Percentiles rank a stretch among this genome's conserved stretches.
phyloP scores from a whole-genome alignment of 768 basidiomycete genomes.

The Mycena filopes region DNA sequence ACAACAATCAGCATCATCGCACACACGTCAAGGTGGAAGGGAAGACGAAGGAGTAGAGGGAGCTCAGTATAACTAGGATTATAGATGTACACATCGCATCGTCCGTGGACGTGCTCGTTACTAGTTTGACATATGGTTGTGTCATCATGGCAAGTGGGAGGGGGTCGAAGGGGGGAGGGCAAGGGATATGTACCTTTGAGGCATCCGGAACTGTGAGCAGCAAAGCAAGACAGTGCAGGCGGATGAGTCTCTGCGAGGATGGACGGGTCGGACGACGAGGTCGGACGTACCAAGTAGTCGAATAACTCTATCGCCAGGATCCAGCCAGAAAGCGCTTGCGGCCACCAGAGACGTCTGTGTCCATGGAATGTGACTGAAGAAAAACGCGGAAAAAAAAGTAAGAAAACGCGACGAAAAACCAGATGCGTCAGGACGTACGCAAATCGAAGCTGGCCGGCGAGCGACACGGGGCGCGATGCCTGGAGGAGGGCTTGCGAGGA shows the following conservation, averaged over 20 bases:
- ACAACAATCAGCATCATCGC: slow-evolving; percentile 1
- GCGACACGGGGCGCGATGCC: too few species aligned
- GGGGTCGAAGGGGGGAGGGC: too few species aligned
- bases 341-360: too few species aligned
- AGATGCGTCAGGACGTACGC: too few species aligned
- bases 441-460: too few species aligned
- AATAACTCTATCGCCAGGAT: too few species aligned
- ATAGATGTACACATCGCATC: slow-evolving; percentile 18
- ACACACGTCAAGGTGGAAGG: neutral
- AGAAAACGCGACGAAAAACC: neutral
- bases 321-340: too few species aligned
- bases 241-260: too few species aligned
- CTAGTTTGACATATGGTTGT: slow-evolving; percentile 15
- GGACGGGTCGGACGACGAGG: too few species aligned
- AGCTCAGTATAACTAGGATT: slow-evolving; percentile 45
- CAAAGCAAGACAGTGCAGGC: too few species aligned
- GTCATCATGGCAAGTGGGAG: neutral
- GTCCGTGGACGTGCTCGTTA: slow-evolving; percentile 13
- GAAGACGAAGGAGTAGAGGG: neutral
- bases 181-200: neutral
- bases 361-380: neutral
- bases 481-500: neutral
- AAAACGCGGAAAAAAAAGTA: neutral
- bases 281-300: too few species aligned
- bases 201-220: neutral